These are phyloP conservation scores for Rubia tinctorum DNA, from an alignment of 305 asterid species.

Conservation along the genomic window DNA sequence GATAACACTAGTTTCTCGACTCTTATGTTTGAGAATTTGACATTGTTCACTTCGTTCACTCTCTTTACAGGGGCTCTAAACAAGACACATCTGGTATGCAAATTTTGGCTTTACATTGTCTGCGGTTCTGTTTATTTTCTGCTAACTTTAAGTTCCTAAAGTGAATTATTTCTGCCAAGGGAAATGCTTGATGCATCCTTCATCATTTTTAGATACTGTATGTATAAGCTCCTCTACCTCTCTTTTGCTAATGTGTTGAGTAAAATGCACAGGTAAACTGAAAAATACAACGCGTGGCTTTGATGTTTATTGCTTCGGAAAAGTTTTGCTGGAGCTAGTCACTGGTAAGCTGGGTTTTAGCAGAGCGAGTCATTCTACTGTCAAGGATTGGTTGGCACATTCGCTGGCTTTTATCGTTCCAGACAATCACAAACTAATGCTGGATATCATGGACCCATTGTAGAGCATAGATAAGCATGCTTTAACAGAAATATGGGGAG, in stretches of 20 bases:
- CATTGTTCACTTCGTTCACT: not conserved
- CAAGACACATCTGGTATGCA: not conserved
- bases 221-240: too few relatives aligned
- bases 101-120: not conserved
- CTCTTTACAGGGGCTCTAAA: not conserved
- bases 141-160: not conserved
- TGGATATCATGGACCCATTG: constrained; percentile 62
- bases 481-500: constrained; percentile 80
- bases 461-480: constrained; percentile 59
- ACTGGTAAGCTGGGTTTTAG: constrained; percentile 75
- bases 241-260: not conserved
- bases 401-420: constrained; percentile 51
- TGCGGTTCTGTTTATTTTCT: not conserved
- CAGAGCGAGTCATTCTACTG: constrained; percentile 40
- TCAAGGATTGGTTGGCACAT: constrained; percentile 51
- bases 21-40: not conserved
- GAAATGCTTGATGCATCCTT: not conserved
- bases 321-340: constrained; percentile 70
- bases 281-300: constrained; percentile 51
- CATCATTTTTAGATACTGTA: too few relatives aligned
- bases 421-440: constrained; percentile 59
- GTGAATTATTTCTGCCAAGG: not conserved
- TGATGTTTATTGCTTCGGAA: constrained; percentile 79
- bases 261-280: constrained; percentile 34
- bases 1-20: not conserved